Conservation (phyloP, 441 rosid species). For the Gossypium davidsonii region DNA sequence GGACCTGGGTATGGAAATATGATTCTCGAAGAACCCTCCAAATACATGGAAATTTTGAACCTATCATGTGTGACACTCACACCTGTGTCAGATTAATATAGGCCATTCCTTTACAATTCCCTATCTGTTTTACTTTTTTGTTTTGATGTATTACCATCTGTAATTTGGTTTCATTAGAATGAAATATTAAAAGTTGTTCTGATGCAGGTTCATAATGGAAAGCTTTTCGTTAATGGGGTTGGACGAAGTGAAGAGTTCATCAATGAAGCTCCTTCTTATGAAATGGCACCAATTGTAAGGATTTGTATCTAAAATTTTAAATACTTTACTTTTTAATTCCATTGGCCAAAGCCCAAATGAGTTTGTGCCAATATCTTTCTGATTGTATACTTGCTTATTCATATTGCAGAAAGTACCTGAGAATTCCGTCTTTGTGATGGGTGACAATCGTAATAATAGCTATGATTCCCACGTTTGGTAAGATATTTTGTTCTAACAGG, state of each 20-base stretch:
- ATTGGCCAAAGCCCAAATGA: neutral
- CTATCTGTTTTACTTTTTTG: neutral
- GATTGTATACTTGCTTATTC: conserved; percentile 7
- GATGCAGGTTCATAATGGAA: conserved; percentile 71
- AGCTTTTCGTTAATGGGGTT: conserved; percentile 71
- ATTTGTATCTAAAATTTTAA: neutral
- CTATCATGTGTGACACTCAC: neutral
- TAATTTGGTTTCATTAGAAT: neutral
- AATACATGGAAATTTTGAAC: neutral
- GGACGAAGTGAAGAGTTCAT: conserved; percentile 60
- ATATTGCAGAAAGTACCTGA: conserved; percentile 64
- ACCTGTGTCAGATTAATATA: neutral
- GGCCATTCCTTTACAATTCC: neutral
- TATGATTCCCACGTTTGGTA: conserved; percentile 96
- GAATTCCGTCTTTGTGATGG: conserved; percentile 89
- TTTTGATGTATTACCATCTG: neutral
- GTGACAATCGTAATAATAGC: conserved; percentile 91
- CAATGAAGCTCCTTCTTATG: conserved; percentile 68
- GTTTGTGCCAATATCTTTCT: neutral
- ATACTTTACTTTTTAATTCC: neutral
- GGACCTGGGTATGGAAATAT: neutral
- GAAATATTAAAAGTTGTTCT: conserved; percentile 1
- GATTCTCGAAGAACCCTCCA: neutral
- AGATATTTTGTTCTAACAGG: conserved; percentile 7
- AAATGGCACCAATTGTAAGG: conserved; percentile 80